Conservation (phyloP, 129 eudicot genomes). For the Flaveria trinervia region DNA sequence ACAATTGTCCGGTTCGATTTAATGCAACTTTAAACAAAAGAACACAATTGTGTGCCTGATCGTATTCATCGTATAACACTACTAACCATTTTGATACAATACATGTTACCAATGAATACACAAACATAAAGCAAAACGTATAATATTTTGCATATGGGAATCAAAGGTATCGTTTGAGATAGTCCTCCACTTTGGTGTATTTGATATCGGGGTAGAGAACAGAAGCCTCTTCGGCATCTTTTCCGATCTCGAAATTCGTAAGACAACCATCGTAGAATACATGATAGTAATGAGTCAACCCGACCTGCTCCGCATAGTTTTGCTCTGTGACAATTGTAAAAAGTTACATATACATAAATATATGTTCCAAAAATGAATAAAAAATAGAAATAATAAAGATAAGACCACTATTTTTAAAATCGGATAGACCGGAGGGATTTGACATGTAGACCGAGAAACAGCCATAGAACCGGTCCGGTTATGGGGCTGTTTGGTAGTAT, state of each 20-base stretch:
- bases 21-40: too few species aligned
- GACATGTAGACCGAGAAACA: too few species aligned
- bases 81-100: neutral
- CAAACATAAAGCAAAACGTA: neutral
- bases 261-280: constrained; percentile 54
- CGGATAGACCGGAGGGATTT: too few species aligned
- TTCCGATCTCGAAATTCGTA: constrained; percentile 44
- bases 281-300: constrained; percentile 49
- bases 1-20: too few species aligned
- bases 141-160: neutral
- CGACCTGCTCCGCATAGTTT: constrained; percentile 52
- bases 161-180: constrained; percentile 44
- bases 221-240: constrained; percentile 41
- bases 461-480: too few species aligned
- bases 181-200: constrained; percentile 40
- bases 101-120: neutral
- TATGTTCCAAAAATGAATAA: too few species aligned
- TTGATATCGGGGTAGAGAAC: constrained; percentile 48
- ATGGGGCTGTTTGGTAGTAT: too few species aligned
- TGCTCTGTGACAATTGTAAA: constrained; percentile 9
- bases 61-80: neutral
- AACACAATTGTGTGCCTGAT: too few species aligned
- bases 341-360: too few species aligned
- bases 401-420: too few species aligned
- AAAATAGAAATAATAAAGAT: too few species aligned